Evolutionary conservation across 805 yeast genomes (phyloP).

Genomic region (Yamadazyma sp.): DNA sequence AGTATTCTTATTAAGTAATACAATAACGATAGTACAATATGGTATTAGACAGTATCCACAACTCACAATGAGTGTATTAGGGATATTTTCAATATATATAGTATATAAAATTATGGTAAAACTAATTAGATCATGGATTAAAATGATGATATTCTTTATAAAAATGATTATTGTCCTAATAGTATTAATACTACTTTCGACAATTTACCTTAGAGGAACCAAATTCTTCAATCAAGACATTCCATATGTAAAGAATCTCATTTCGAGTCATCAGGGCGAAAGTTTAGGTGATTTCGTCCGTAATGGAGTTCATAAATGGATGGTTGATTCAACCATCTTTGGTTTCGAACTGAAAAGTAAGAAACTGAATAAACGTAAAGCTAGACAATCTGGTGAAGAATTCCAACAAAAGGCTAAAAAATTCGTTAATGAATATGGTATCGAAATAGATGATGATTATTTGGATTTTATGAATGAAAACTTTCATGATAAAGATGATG

Average conservation of each 20-base stretch:
- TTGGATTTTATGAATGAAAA: conserved; percentile 14
- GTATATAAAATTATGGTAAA: conserved; percentile 16
- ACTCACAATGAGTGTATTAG: conserved; percentile 13
- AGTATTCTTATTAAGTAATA: conserved; percentile 13
- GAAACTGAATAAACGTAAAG: conserved; percentile 2
- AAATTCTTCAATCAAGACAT: conserved; percentile 18
- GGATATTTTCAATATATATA: conserved; percentile 16
- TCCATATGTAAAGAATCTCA: conserved; percentile 8
- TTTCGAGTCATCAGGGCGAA: conserved; percentile 7
- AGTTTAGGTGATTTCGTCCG: conserved; percentile 4
- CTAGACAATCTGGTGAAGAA: conserved; percentile 4
- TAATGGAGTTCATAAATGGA: conserved; percentile 4
- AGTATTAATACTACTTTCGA: conserved; percentile 13
- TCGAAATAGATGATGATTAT: conserved; percentile 15
- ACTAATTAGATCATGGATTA: conserved; percentile 21
- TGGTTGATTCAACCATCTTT: conserved; percentile 4
- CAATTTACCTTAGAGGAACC: conserved; percentile 23
- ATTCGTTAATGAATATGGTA: conserved; percentile 15
- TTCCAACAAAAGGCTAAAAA: conserved; percentile 12
- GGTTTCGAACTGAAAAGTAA: background rate
- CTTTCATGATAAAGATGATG: background rate
- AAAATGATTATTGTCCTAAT: conserved; percentile 17
- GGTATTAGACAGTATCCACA: conserved; percentile 18
- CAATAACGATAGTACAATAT: conserved; percentile 11
- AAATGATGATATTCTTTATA: conserved; percentile 16